These are phyloP conservation scores for Peniophora sp. DNA, from an alignment of 1,284 basidiomycete genomes.

Conservation along the genomic window DNA sequence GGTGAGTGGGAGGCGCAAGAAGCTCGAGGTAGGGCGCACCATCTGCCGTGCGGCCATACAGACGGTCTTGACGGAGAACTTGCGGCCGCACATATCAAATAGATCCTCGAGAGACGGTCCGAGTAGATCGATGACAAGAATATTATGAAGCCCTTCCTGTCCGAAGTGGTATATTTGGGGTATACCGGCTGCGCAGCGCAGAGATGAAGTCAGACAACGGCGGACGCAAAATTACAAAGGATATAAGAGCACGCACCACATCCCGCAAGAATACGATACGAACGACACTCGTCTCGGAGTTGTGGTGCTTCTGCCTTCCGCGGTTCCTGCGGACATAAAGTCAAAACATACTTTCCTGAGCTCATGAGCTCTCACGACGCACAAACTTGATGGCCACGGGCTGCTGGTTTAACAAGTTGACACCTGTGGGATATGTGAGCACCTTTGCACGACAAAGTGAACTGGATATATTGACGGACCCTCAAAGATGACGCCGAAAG, in stretches of 20 bases:
- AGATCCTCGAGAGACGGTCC: constrained; percentile 91
- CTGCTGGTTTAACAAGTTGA: constrained; percentile 91
- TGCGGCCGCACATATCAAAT: constrained; percentile 94
- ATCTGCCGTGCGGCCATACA: constrained; percentile 97
- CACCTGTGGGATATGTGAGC: constrained; percentile 45
- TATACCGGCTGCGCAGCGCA: constrained; percentile 58
- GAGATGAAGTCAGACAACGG: not conserved
- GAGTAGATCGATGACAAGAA: constrained; percentile 92
- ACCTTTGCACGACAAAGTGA: not conserved
- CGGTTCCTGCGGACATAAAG: constrained; percentile 62
- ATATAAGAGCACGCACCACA: constrained; percentile 61
- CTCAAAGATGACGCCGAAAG: constrained; percentile 96
- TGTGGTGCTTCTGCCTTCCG: constrained; percentile 96
- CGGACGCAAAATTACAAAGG: not conserved
- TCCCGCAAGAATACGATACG: constrained; percentile 91
- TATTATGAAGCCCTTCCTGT: constrained; percentile 95
- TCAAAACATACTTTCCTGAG: not conserved
- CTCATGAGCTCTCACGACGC: constrained; percentile 25
- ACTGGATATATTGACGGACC: constrained; percentile 36
- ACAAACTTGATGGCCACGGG: constrained; percentile 98
- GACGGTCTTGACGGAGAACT: constrained; percentile 92
- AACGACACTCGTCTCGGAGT: constrained; percentile 92
- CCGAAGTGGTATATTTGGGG: constrained; percentile 98
- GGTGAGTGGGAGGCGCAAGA: not conserved
- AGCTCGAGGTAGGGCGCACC: constrained; percentile 42